These are phyloP conservation scores for Aschersonia sp. DNA, from an alignment of 2,329 filamentous ascomycete genomes.

Conservation along the genomic window DNA sequence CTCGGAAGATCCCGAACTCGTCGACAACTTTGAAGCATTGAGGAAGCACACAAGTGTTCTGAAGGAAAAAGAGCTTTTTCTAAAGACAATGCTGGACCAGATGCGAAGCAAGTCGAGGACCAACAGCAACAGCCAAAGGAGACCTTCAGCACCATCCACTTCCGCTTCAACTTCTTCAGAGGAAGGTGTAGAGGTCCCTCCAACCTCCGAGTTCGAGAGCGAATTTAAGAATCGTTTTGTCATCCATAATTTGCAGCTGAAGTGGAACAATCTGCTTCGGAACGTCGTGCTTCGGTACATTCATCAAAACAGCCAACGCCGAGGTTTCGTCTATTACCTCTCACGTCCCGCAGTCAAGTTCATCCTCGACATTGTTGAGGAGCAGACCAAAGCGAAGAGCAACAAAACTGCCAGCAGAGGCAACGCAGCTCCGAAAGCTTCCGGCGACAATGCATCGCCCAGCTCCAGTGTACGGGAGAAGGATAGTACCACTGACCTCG, in stretches of 20 bases:
- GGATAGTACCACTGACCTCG: constrained; percentile 50
- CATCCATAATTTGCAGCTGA: constrained; percentile 91
- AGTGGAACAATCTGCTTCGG: constrained; percentile 93
- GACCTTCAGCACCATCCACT: constrained; percentile 2
- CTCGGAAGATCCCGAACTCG: constrained; percentile 31
- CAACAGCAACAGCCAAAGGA: constrained; percentile 11
- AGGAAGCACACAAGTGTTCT: constrained; percentile 40
- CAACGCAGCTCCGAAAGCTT: constrained; percentile 9
- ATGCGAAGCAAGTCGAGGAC: constrained; percentile 24
- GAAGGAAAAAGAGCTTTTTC: constrained; percentile 40
- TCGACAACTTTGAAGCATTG: constrained; percentile 46
- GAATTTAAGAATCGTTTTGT: constrained; percentile 98
- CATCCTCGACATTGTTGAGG: constrained; percentile 92
- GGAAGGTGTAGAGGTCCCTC: constrained; percentile 46
- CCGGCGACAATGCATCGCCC: constrained; percentile 18
- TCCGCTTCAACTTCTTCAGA: constrained; percentile 16
- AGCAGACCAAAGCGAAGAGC: constrained; percentile 62
- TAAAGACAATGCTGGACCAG: constrained; percentile 42
- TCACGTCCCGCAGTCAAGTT: constrained; percentile 94
- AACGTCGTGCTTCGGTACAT: constrained; percentile 97
- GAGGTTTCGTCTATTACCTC: constrained; percentile 96
- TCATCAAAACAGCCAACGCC: constrained; percentile 88
- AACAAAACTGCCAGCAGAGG: constrained; percentile 13
- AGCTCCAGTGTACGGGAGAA: constrained; percentile 32
- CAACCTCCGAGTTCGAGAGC: constrained; percentile 69